phyloP scores from a whole-genome alignment of 164 flowering plant species.

The Sextonia rubra region DNA sequence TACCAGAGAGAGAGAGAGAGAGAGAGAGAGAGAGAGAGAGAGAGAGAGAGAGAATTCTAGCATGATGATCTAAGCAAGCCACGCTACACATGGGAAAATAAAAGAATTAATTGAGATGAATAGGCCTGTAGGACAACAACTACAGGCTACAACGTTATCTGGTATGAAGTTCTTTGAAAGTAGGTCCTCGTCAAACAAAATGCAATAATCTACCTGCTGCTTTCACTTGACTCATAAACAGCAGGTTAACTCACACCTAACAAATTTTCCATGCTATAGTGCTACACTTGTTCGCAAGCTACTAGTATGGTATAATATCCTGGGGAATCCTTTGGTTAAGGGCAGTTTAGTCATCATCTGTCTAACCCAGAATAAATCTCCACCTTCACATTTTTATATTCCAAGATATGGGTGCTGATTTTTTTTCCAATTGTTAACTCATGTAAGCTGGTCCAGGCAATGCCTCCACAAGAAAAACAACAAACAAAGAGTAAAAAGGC shows the following conservation, averaged over 20 bases:
- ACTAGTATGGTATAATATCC: not conserved
- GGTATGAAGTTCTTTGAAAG: too few species aligned
- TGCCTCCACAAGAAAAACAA: not conserved
- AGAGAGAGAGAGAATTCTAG: too few species aligned
- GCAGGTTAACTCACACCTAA: not conserved
- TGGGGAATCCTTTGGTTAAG: not conserved
- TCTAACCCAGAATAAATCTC: not conserved
- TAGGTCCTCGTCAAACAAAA: too few species aligned
- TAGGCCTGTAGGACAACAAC: too few species aligned
- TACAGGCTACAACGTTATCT: too few species aligned
- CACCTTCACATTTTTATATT: not conserved
- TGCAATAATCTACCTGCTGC: too few species aligned
- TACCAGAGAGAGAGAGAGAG: too few species aligned
- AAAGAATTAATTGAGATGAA: too few species aligned
- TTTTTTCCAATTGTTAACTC: not conserved
- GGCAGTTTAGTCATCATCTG: not conserved
- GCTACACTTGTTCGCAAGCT: not conserved
- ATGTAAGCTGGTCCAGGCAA: not conserved
- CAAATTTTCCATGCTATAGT: not conserved
- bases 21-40: too few species aligned
- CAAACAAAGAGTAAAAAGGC: too few species aligned
- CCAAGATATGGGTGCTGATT: conserved; percentile 1
- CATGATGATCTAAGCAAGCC: too few species aligned
- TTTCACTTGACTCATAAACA: not conserved
- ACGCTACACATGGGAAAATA: too few species aligned